phyloP scores from a whole-genome alignment of 805 yeast species.

The Ogataea allantospora region DNA sequence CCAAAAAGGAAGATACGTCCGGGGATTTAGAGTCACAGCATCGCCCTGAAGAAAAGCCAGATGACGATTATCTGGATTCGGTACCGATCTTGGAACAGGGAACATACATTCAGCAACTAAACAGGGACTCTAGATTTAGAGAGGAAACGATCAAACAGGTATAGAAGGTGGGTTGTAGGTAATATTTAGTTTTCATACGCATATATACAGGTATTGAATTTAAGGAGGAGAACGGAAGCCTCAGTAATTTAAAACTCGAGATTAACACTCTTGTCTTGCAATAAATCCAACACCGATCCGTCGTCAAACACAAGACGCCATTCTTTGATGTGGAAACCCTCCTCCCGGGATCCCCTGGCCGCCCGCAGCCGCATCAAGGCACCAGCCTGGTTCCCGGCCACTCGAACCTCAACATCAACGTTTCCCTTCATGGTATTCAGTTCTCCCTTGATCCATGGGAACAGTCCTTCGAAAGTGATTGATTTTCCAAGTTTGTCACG shows the following conservation, averaged over 20 bases:
- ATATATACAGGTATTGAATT: neutral
- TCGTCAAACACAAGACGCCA: conserved; percentile 60
- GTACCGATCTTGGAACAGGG: conserved; percentile 5
- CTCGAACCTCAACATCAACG: conserved; percentile 69
- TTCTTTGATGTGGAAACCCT: conserved; percentile 55
- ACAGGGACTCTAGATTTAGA: conserved; percentile 5
- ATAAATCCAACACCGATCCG: conserved; percentile 40
- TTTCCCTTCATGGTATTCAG: conserved; percentile 80
- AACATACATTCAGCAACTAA: conserved; percentile 7
- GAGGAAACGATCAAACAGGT: conserved; percentile 4
- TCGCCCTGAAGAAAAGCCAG: conserved; percentile 2
- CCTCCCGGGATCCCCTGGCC: conserved; percentile 56
- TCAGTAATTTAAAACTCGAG: conserved; percentile 22
- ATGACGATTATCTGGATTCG: conserved; percentile 5
- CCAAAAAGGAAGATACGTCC: conserved; percentile 33
- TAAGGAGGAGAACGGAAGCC: neutral
- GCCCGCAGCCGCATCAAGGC: conserved; percentile 68
- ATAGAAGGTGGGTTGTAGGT: too few species aligned
- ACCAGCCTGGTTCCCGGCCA: conserved; percentile 60
- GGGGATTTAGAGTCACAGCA: conserved; percentile 2
- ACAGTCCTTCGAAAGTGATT: conserved; percentile 66
- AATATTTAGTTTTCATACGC: neutral
- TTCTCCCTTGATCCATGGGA: conserved; percentile 90
- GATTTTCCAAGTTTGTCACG: conserved; percentile 67
- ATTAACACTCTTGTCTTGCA: conserved; percentile 44